Evolutionary conservation across 2,329 filamentous ascomycete species (phyloP), one percentile per base, ranked within the genome.

Genomic region (Aspergillus candidus): DNA sequence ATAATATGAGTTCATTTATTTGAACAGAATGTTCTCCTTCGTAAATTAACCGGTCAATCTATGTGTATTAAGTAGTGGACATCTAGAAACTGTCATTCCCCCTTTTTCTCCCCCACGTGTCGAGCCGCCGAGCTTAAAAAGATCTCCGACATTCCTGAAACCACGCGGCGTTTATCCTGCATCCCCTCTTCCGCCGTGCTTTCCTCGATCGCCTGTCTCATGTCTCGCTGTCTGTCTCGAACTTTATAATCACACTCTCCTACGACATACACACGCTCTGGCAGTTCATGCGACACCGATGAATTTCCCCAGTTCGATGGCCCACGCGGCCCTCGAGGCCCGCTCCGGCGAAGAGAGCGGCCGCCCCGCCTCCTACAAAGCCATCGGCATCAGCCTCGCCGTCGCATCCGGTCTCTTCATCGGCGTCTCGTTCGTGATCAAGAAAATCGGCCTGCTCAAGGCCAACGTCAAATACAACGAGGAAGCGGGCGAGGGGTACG

Each of bases 381-480:
- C 83, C 18, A 79, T 97, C 53, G 93, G 93, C 43, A 88, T 98
- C 50, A 76, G 82, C 15, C 75, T 98, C 31, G 93, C 93, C 12
- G 77, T 96, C 47, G 81, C 82, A 29, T 97, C 91, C 0, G 93
- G 93, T 34, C 65, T 88, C 46, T 97, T 97, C 65, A 98, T 98
- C 61, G 93, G 93, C 43, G 78, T 85, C 11, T 97, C 91, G 0
- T 98, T 97, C 65, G 90, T 97, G 22, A 71, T 98, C 60, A 97
- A 97, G 71, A 98, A 98, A 72, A 77, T 87, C 47, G 93, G 93
- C 4, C 71, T 98, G 55, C 75, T 98, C 49, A 89, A 82, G 65
- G 91, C 93, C 40, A 98, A 97, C 68, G 82, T 87, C 57, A 97
- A 97, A 67, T 97, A 97, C 73, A 86, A 94, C 50, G 89, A 97